These are phyloP conservation scores for Ophiostoma perfectum DNA, from an alignment of 2,329 filamentous ascomycete genomes.

Conservation along the genomic window DNA sequence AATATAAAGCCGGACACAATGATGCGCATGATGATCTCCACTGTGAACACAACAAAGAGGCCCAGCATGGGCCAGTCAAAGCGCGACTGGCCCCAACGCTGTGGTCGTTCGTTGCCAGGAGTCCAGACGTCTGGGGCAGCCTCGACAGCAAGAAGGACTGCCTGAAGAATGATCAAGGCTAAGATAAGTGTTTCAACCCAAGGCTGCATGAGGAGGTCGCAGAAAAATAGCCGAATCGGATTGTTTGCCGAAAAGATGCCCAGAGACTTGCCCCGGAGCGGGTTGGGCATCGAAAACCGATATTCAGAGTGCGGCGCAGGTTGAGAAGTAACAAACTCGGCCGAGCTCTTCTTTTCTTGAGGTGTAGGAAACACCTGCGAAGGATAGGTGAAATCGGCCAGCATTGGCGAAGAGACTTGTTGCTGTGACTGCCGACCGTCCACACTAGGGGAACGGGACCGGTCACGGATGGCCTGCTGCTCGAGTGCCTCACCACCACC, in stretches of 20 bases:
- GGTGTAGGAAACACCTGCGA: conserved; percentile 43
- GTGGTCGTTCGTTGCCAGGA: conserved; percentile 53
- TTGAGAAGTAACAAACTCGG: conserved; percentile 27
- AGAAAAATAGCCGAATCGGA: conserved; percentile 65
- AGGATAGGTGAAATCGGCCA: conserved; percentile 47
- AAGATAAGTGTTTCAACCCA: conserved; percentile 82
- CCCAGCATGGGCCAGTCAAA: conserved; percentile 77
- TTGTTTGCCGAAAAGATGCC: conserved; percentile 80
- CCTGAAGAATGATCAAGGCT: conserved; percentile 80
- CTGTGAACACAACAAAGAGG: conserved; percentile 83
- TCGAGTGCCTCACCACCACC: conserved; percentile 84
- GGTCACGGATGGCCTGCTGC: conserved; percentile 58
- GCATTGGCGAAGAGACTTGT: conserved; percentile 37
- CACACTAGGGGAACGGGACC: conserved; percentile 50
- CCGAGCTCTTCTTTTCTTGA: conserved; percentile 40
- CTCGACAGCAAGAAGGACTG: conserved; percentile 81
- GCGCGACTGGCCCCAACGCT: conserved; percentile 59
- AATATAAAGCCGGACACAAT: conserved; percentile 91
- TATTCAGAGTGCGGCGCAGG: conserved; percentile 31
- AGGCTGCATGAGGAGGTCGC: conserved; percentile 79
- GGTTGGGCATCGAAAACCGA: conserved; percentile 55
- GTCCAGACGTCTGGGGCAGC: conserved; percentile 65
- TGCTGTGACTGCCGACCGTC: conserved; percentile 48
- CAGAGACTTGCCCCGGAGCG: conserved; percentile 77
- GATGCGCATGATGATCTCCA: conserved; percentile 75